A percentile compares a stretch with the other conserved stretches of the same genome.
Evolutionary conservation across 2,329 filamentous ascomycete genomes (phyloP).

Genomic region (Cucurbitaria berberidis): DNA sequence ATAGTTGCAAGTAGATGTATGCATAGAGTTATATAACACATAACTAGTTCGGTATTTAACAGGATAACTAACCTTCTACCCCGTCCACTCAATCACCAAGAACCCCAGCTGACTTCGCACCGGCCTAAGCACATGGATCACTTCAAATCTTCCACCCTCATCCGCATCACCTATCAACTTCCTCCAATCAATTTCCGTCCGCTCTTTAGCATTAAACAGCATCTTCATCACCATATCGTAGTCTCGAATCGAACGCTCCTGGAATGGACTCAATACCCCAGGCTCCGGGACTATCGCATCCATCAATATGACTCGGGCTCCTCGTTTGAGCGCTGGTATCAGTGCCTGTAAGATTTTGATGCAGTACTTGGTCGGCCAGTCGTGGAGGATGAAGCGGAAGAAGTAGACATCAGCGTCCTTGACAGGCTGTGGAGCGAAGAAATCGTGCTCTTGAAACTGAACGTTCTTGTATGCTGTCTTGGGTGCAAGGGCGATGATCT

Average conservation of each 20-base stretch:
- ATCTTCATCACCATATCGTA: slow-evolving; percentile 56
- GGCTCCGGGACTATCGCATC: slow-evolving; percentile 13
- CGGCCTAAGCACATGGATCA: background rate
- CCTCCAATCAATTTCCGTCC: slow-evolving; percentile 53
- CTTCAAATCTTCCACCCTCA: background rate
- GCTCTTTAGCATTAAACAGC: slow-evolving; percentile 55
- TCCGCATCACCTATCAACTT: slow-evolving; percentile 52
- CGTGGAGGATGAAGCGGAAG: slow-evolving; percentile 50
- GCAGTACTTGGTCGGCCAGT: slow-evolving; percentile 47
- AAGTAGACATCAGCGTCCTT: slow-evolving; percentile 44
- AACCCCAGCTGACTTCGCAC: background rate
- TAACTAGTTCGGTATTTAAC: too few species aligned
- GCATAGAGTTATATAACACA: too few species aligned
- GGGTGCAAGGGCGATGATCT: slow-evolving; percentile 16
- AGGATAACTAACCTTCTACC: background rate
- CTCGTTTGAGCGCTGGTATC: slow-evolving; percentile 28
- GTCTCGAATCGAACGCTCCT: slow-evolving; percentile 10
- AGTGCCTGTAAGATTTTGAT: slow-evolving; percentile 20
- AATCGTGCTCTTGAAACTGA: slow-evolving; percentile 24
- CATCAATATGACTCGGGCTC: slow-evolving; percentile 24
- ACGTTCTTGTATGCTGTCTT: slow-evolving; percentile 11
- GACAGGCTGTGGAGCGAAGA: slow-evolving; percentile 26
- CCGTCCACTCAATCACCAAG: background rate
- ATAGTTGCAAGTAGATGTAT: too few species aligned
- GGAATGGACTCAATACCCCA: slow-evolving; percentile 9